phyloP scores from a whole-genome alignment of 306 rosid genomes.

The Luffa acutangula region DNA sequence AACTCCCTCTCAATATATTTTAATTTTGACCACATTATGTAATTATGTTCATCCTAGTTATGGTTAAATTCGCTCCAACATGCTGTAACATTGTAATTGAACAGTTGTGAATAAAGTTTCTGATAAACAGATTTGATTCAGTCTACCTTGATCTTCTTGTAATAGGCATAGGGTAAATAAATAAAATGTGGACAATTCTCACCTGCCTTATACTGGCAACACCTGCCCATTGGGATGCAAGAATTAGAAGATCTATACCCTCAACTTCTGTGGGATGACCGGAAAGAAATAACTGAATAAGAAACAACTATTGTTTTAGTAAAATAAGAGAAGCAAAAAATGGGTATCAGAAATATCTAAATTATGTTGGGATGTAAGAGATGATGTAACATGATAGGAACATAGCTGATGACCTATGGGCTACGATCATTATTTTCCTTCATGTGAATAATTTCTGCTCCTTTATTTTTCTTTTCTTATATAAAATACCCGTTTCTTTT shows the following conservation, averaged over 20 bases:
- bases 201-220: conserved; percentile 68
- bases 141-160: not conserved
- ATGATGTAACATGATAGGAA: not conserved
- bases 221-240: conserved; percentile 91
- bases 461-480: no score
- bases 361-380: not conserved
- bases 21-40: not conserved
- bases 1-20: not conserved
- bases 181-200: conserved; percentile 13
- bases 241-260: conserved; percentile 61
- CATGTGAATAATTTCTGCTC: no score
- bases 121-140: not conserved
- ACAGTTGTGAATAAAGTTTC: not conserved
- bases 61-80: not conserved
- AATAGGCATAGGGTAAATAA: not conserved
- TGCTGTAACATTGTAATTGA: not conserved
- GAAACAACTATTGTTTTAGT: conserved; percentile 13
- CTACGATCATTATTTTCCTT: no score
- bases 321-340: conserved; percentile 10
- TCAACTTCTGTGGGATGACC: conserved; percentile 46
- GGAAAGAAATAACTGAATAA: conserved; percentile 48
- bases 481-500: no score
- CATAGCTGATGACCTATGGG: not conserved
- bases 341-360: not conserved
- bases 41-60: not conserved